Evolutionary conservation across 192 early-diverging fungal species (phyloP).

Genomic region (Backusella macrospora): DNA sequence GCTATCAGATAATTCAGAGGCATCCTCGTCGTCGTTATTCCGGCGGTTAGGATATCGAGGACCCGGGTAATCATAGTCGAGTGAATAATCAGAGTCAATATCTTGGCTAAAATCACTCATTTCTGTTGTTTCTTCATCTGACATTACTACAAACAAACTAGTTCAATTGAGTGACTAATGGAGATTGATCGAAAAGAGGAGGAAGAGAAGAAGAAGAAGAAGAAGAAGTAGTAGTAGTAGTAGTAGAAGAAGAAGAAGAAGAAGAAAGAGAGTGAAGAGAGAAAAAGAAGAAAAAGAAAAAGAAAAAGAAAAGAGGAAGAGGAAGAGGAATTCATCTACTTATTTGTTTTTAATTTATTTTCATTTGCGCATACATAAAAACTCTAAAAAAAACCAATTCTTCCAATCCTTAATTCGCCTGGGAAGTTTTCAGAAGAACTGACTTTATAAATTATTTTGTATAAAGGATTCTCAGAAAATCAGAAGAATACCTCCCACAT

Average conservation of each 20-base stretch:
- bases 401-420: conserved; percentile 11
- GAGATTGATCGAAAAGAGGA: too few species aligned
- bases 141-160: conserved; percentile 12
- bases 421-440: conserved; percentile 8
- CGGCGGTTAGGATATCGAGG: conserved; percentile 33
- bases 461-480: conserved; percentile 3
- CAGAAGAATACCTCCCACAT: conserved; percentile 1
- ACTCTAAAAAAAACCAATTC: conserved; percentile 3
- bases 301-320: background rate
- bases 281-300: background rate
- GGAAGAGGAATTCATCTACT: background rate
- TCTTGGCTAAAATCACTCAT: conserved; percentile 12
- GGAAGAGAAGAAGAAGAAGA: background rate
- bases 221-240: background rate
- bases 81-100: conserved; percentile 31
- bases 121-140: conserved; percentile 7
- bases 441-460: background rate
- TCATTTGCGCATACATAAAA: background rate
- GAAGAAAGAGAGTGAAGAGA: background rate
- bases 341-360: conserved; percentile 12
- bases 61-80: conserved; percentile 39
- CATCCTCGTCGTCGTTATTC: conserved; percentile 24
- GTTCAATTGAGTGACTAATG: background rate
- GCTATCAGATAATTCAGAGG: conserved; percentile 26
- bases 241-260: background rate